Evolutionary conservation across 768 basidiomycete species (phyloP).

Genomic region (Ephemerocybe angulata): DNA sequence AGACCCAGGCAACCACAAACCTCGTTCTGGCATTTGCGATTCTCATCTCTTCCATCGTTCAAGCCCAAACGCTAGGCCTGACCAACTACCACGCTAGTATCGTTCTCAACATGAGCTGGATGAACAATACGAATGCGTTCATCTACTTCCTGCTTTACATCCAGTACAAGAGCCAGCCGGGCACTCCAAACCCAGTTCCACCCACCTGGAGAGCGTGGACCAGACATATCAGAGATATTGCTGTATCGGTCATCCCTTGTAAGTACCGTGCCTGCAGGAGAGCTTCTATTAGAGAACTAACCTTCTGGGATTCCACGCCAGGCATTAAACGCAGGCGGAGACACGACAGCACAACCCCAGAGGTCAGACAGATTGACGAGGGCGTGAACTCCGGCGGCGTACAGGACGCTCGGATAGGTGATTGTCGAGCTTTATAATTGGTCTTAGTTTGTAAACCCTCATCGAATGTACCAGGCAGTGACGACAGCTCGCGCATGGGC

Average conservation of each 20-base stretch:
- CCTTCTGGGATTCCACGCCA: no score
- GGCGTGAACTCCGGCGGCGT: no score
- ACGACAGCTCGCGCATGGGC: neutral
- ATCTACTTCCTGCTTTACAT: slow-evolving; percentile 9
- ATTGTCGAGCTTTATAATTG: no score
- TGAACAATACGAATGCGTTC: slow-evolving; percentile 21
- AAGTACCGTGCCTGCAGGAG: no score
- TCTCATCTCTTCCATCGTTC: slow-evolving; percentile 20
- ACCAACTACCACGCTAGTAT: slow-evolving; percentile 19
- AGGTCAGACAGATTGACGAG: no score
- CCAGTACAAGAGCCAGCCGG: neutral
- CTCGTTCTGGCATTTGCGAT: slow-evolving; percentile 23
- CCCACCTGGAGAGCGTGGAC: neutral
- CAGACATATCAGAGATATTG: neutral
- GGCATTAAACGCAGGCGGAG: no score
- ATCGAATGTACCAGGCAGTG: neutral
- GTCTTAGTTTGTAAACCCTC: neutral
- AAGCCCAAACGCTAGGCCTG: slow-evolving; percentile 13
- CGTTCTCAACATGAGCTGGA: slow-evolving; percentile 25
- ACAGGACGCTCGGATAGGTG: no score
- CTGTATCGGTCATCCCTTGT: no score
- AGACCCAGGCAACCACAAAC: slow-evolving; percentile 11
- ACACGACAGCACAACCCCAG: no score
- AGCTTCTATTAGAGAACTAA: no score
- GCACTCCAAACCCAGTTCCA: neutral